phyloP scores from a whole-genome alignment of 345 rosid genomes.

The Citrus inodora region DNA sequence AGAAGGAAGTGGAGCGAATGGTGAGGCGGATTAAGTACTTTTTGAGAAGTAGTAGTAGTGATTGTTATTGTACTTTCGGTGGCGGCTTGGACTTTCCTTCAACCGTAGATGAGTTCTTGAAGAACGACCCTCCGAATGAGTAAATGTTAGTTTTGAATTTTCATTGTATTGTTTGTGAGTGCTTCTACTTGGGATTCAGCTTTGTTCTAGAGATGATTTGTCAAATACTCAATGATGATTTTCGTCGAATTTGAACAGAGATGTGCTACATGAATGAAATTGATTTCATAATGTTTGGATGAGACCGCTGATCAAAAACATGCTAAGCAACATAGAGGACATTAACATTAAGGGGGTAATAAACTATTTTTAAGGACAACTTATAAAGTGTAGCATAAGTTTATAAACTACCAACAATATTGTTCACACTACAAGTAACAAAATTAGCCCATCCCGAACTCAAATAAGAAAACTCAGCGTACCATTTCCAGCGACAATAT shows the following conservation, averaged over 20 bases:
- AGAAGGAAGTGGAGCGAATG: conserved; percentile 41
- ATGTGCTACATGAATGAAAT: too few relatives aligned
- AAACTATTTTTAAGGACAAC: background rate
- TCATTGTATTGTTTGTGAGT: too few relatives aligned
- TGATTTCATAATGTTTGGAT: too few relatives aligned
- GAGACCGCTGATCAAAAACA: too few relatives aligned
- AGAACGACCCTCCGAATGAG: conserved; percentile 37
- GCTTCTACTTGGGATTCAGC: too few relatives aligned
- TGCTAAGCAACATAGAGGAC: too few relatives aligned
- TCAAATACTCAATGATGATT: too few relatives aligned
- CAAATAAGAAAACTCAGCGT: background rate
- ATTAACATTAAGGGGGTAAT: too few relatives aligned
- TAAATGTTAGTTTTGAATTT: background rate
- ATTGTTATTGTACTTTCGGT: conserved; percentile 2
- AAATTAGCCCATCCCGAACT: background rate
- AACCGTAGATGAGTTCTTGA: conserved; percentile 30
- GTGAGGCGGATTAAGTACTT: conserved; percentile 43
- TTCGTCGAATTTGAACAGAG: too few relatives aligned
- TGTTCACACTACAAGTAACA: background rate
- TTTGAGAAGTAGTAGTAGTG: conserved; percentile 12
- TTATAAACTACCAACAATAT: background rate
- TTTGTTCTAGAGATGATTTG: too few relatives aligned
- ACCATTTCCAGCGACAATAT: background rate
- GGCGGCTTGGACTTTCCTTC: conserved; percentile 44
- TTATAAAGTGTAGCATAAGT: background rate